Evolutionary conservation across 331 rosid genomes (phyloP), one percentile per base, ranked within the genome.

Genomic region (Phaseolus coccineus): DNA sequence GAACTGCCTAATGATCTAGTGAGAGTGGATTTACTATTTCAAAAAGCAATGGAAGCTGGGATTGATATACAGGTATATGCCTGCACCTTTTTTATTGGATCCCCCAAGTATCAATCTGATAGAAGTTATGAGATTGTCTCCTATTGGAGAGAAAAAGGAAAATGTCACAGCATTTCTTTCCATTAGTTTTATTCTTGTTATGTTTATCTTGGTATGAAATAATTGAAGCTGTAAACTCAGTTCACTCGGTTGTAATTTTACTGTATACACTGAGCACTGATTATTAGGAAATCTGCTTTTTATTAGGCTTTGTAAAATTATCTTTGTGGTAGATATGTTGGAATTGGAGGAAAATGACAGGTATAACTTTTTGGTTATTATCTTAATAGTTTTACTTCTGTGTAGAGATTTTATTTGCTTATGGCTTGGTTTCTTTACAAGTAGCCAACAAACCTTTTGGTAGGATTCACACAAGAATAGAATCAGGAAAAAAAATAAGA

Each of bases 21-120:
- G 74, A 90, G 98, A 84, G 97, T 96, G 44, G 92, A 96, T 79
- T 87, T 7, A 74, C 88, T 96, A 69, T 96, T 96, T 89, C 86
- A 85, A 76, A 90, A 84, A 73, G 93, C 99, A 77, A 27, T 69
- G 80, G 90, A 90, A 65, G 89, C 88, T 53, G 98, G 97, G 69
- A 89, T 96, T 76, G 87, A 83, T 55, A 93, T 96, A 87, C 90
- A 91, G 92, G 99, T 91, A 81, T 71, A 73, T 39, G 24, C 55
- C 79, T 82, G 69, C 57, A 71, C 68, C 44, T 33, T 67, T 79
- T 51, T 71, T 51, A 35, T 52, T 35, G 77, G 47, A 71, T 86
- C 50, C 61, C 33, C 14, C 58, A 31, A 16, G 65, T 68, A 42
- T 65, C 69, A 33, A 30, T 58, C 51, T 71, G 50, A 77, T 66